Base-by-base conservation (phyloP, 306 rosid species). In the Vachellia collinsii region DNA sequence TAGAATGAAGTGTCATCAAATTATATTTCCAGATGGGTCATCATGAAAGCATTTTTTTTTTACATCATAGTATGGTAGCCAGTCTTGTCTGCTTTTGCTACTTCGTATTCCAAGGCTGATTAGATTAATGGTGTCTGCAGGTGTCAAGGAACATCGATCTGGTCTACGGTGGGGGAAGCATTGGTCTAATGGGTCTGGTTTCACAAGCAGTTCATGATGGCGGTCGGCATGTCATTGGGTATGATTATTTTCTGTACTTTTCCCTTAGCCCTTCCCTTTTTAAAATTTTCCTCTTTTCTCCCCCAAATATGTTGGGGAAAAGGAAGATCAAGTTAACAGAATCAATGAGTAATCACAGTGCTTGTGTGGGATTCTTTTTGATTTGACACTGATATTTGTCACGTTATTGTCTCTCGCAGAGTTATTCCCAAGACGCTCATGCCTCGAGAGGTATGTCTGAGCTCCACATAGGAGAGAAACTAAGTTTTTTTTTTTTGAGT, bases 361-460 rank as follows among this genome's bases (percentile, higher is more conserved):
- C 73, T 25, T 81, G 22, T 79, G 69, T 67, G 64, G 84, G 67
- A 77, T 78, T 78, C 82, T 77, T 86, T 83, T 71, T 70, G 50
- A 76, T 72, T 81, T 75, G 74, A 82, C 76, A 81, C 91, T 91
- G 83, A 83, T 75, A 64, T 80, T 88, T 90, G 94, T 91, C 94
- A 80, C 88, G 75, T 90, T 84, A 86, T 84, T 93, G 94, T 91
- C 93, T 86, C 85, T 79, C 86, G 86, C 97, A 95, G 99, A 83
- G 98, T 95, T 81, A 95, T 95, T 91, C 99, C 99, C 91, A 95
- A 91, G 94, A 93, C 99, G 81, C 99, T 95, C 93, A 95, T 95
- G 98, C 98, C 99, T 93, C 90, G 97, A 93, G 99, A 95, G 99
- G 99, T 95, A 88, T 86, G 87, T 87, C 89, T 85, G n/a, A n/a